Percentiles rank a stretch among this genome's conserved stretches.
phyloP scores from a whole-genome alignment of 345 rosid species.

The Populus euphratica region DNA sequence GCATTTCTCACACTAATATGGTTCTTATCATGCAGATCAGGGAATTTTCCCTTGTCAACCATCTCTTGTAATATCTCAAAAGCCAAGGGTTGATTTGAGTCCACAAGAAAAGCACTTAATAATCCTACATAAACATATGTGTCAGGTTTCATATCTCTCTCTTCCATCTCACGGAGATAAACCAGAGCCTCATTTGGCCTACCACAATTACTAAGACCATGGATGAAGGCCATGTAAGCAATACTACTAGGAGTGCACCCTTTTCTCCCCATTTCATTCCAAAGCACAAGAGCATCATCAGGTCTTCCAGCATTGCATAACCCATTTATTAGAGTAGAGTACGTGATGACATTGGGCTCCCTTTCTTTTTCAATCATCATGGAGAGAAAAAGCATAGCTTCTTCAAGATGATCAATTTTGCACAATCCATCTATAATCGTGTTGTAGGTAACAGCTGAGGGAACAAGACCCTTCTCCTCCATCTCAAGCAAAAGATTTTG shows the following conservation, averaged over 20 bases:
- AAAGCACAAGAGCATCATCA: constrained; percentile 61
- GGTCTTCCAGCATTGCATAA: constrained; percentile 61
- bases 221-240: constrained; percentile 61
- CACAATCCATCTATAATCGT: constrained; percentile 80
- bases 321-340: constrained; percentile 70
- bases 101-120: constrained; percentile 45
- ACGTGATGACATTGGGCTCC: constrained; percentile 68
- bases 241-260: constrained; percentile 50
- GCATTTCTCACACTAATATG: constrained; percentile 42
- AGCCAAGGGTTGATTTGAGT: constrained; percentile 38
- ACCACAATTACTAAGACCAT: constrained; percentile 80
- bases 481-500: constrained; percentile 56
- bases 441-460: constrained; percentile 75
- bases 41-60: constrained; percentile 51
- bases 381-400: constrained; percentile 53
- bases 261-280: constrained; percentile 66
- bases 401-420: constrained; percentile 51
- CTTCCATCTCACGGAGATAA: constrained; percentile 62
- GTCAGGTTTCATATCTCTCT: constrained; percentile 61
- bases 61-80: constrained; percentile 59
- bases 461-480: constrained; percentile 58
- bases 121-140: constrained; percentile 52
- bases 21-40: constrained; percentile 46
- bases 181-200: constrained; percentile 50
- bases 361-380: constrained; percentile 49